Conservation (phyloP, 306 rosid species). For the Cicer judaicum region DNA sequence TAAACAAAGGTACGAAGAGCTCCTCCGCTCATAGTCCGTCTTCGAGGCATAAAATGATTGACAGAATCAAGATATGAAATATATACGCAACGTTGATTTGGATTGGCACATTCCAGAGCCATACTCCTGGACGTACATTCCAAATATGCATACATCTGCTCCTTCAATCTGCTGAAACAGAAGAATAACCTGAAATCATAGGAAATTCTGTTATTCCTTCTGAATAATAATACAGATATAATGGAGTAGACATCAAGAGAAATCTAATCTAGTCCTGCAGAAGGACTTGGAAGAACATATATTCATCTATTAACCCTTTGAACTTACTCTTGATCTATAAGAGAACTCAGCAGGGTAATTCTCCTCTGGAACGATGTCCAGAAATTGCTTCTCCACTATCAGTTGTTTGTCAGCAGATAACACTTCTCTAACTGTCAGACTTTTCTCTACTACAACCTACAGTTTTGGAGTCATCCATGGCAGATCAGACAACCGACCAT, state of each 20-base stretch:
- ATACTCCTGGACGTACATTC: slow-evolving; percentile 68
- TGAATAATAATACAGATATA: slow-evolving; percentile 39
- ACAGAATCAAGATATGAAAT: slow-evolving; percentile 75
- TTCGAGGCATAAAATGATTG: slow-evolving; percentile 68
- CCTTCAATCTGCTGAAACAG: slow-evolving; percentile 78
- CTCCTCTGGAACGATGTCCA: slow-evolving; percentile 51
- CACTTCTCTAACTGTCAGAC: slow-evolving; percentile 63
- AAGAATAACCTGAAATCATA: slow-evolving; percentile 62
- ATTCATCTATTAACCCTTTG: not conserved
- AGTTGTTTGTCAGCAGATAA: slow-evolving; percentile 56
- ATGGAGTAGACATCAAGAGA: not conserved
- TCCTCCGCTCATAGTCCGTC: slow-evolving; percentile 48
- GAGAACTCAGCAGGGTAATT: slow-evolving; percentile 66
- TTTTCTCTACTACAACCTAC: slow-evolving; percentile 61
- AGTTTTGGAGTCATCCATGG: slow-evolving; percentile 20
- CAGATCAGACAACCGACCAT: not conserved
- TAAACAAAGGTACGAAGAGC: slow-evolving; percentile 77
- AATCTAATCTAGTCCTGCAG: not conserved
- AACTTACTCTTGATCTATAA: slow-evolving; percentile 61
- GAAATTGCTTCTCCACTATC: slow-evolving; percentile 59
- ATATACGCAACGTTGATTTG: slow-evolving; percentile 62
- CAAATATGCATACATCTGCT: slow-evolving; percentile 71
- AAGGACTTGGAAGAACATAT: slow-evolving; percentile 19
- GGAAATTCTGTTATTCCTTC: not conserved
- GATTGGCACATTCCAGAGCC: slow-evolving; percentile 67